Evolutionary conservation across 768 basidiomycete species (phyloP).

Genomic region (Crucibulum laeve): DNA sequence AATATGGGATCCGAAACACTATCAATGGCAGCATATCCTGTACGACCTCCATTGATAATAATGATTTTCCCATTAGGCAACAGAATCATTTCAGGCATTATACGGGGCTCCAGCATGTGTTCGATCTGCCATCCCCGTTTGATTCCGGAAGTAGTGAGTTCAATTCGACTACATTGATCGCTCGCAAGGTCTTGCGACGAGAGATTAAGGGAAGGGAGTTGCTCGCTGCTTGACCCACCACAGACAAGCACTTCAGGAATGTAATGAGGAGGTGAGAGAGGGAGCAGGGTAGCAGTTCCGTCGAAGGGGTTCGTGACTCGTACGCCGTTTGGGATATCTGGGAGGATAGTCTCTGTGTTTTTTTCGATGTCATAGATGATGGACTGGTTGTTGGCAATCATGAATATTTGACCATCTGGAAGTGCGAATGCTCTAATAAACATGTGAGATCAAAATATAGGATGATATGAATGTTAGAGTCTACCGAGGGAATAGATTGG

Average conservation of each 20-base stretch:
- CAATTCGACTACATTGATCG: constrained; percentile 37
- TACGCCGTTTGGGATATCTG: constrained; percentile 40
- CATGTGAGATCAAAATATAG: constrained; percentile 10
- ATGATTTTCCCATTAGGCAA: constrained; percentile 40
- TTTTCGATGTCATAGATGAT: constrained; percentile 36
- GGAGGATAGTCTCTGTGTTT: constrained; percentile 32
- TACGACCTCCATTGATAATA: constrained; percentile 38
- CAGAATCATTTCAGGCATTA: constrained; percentile 33
- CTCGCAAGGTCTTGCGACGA: constrained; percentile 39
- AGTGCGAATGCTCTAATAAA: constrained; percentile 23
- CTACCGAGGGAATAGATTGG: constrained; percentile 23
- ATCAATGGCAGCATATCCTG: constrained; percentile 36
- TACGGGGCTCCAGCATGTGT: constrained; percentile 33
- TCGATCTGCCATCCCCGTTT: constrained; percentile 42
- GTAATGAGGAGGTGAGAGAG: constrained; percentile 31
- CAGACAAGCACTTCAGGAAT: constrained; percentile 44
- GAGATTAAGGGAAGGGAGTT: constrained; percentile 20
- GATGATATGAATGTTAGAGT: constrained; percentile 9
- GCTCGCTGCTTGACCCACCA: constrained; percentile 35
- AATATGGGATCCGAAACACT: constrained; percentile 22
- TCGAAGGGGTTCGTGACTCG: constrained; percentile 38
- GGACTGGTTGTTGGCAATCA: constrained; percentile 35
- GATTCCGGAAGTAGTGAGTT: constrained; percentile 35
- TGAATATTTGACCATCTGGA: constrained; percentile 36
- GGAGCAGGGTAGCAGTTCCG: constrained; percentile 31